Conservation (phyloP, 139 green algal species). For the Pycnococcus provasolii region DNA sequence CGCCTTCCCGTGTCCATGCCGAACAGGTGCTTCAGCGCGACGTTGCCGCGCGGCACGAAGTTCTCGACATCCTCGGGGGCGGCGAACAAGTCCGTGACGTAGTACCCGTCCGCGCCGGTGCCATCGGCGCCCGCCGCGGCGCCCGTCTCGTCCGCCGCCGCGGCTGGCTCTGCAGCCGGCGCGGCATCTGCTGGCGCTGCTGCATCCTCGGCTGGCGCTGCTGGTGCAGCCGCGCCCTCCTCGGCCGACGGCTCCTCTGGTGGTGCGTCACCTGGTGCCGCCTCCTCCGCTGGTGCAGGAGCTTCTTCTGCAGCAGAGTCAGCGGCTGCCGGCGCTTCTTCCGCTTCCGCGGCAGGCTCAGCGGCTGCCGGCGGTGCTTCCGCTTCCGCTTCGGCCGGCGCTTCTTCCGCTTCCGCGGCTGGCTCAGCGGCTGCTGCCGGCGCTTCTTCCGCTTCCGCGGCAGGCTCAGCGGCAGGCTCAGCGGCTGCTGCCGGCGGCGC, state of each 20-base stretch:
- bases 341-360: not conserved
- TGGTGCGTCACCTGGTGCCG: too few species aligned
- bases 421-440: not conserved
- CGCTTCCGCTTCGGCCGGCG: too few species aligned
- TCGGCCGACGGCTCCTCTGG: not conserved
- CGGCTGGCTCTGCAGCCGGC: not conserved
- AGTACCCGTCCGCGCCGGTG: not conserved
- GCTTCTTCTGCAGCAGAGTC: not conserved
- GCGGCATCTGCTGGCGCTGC: not conserved
- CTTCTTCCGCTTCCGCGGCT: not conserved
- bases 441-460: not conserved
- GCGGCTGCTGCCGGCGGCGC: not conserved
- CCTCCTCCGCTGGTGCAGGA: not conserved
- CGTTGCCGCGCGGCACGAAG: not conserved
- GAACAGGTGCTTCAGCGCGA: constrained; percentile 18
- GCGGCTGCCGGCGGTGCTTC: not conserved
- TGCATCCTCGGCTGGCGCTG: not conserved
- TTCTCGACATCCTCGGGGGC: not conserved
- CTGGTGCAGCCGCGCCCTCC: not conserved
- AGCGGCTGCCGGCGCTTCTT: not conserved
- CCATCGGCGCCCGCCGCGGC: not conserved
- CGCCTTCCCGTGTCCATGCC: constrained; percentile 36
- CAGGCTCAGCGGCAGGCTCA: not conserved
- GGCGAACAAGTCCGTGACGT: not conserved
- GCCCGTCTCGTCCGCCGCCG: not conserved